phyloP scores from a whole-genome alignment of 2,329 filamentous ascomycete genomes.

The Penicillium sp. region DNA sequence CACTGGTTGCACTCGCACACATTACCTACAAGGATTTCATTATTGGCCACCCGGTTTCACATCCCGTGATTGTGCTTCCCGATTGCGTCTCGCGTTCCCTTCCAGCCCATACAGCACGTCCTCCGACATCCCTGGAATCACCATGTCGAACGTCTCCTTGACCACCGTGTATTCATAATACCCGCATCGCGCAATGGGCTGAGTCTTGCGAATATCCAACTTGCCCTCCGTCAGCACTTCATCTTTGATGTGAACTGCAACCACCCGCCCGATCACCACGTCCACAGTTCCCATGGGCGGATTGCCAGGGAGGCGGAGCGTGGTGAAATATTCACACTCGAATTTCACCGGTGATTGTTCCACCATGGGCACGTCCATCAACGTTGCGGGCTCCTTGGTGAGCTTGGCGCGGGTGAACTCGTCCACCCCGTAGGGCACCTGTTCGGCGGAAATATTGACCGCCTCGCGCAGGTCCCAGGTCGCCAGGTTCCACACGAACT shows the following conservation, averaged over 20 bases:
- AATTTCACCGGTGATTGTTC: slow-evolving; percentile 58
- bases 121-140: slow-evolving; percentile 44
- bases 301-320: slow-evolving; percentile 57
- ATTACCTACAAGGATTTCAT: neutral
- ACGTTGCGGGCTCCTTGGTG: slow-evolving; percentile 48
- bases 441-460: slow-evolving; percentile 59
- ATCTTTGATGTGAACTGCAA: slow-evolving; percentile 61
- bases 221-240: slow-evolving; percentile 56
- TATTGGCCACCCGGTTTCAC: neutral
- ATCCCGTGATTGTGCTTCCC: slow-evolving; percentile 9
- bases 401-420: slow-evolving; percentile 57
- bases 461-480: slow-evolving; percentile 58
- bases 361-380: slow-evolving; percentile 55
- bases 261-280: slow-evolving; percentile 59
- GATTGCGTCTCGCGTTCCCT: slow-evolving; percentile 35
- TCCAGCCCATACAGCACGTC: slow-evolving; percentile 42
- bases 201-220: slow-evolving; percentile 58
- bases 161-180: slow-evolving; percentile 63
- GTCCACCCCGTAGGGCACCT: slow-evolving; percentile 52
- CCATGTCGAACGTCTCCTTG: slow-evolving; percentile 61
- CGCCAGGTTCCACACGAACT: slow-evolving; percentile 63
- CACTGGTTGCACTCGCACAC: too few relatives aligned
- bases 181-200: slow-evolving; percentile 62
- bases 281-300: slow-evolving; percentile 61
- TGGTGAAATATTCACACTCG: slow-evolving; percentile 60